phyloP scores from a whole-genome alignment of 768 basidiomycete genomes.

The Butyriboletus loyo region DNA sequence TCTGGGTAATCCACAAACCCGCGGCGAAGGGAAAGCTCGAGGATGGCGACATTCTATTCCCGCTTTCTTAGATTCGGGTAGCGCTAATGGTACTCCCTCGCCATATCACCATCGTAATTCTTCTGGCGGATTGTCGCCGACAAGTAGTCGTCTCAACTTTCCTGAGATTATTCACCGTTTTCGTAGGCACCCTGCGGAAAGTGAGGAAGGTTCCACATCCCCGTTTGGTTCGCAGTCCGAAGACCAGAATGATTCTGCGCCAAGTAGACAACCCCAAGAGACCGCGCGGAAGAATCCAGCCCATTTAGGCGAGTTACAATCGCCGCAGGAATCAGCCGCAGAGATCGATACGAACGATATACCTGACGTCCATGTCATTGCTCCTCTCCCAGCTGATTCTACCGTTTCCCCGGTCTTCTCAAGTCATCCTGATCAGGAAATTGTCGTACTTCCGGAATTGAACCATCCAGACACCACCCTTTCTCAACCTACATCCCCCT shows the following conservation, averaged over 20 bases:
- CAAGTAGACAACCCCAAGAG: conserved; percentile 11
- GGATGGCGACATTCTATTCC: conserved; percentile 31
- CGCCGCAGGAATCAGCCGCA: conserved; percentile 9
- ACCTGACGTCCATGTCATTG: conserved; percentile 1
- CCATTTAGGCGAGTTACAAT: conserved; percentile 23
- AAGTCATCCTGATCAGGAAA: conserved; percentile 6
- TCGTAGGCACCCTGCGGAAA: conserved; percentile 35
- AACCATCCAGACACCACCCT: background rate
- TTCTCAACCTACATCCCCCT: background rate
- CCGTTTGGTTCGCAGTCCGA: conserved; percentile 46
- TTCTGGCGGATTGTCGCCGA: conserved; percentile 39
- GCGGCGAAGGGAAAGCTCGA: conserved; percentile 35
- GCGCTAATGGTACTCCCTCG: conserved; percentile 37
- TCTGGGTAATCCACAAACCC: conserved; percentile 44
- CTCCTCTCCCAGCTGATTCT: conserved; percentile 6
- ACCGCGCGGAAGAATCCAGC: conserved; percentile 20
- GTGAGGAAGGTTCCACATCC: conserved; percentile 49
- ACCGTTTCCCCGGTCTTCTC: background rate
- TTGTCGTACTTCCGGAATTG: background rate
- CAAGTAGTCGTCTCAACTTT: conserved; percentile 41
- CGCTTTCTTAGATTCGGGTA: conserved; percentile 28
- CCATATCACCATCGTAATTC: conserved; percentile 23
- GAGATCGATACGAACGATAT: conserved; percentile 11
- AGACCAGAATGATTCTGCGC: conserved; percentile 29
- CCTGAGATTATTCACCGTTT: conserved; percentile 37